These are phyloP conservation scores for Colletotrichum melonis DNA, from an alignment of 2,329 filamentous ascomycete species.

Conservation along the genomic window DNA sequence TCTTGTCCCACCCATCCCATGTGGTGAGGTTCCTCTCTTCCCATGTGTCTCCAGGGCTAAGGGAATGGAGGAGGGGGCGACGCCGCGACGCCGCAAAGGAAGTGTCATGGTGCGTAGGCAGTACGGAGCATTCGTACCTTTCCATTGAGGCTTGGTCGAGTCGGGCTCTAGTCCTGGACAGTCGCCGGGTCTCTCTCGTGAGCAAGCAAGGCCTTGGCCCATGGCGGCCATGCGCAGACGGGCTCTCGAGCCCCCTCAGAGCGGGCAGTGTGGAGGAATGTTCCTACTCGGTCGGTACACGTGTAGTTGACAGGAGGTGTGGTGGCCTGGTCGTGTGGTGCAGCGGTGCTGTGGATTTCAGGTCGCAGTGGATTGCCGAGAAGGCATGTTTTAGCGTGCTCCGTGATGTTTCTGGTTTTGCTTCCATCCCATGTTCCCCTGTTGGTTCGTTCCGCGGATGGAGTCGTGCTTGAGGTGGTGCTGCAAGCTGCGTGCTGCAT, in stretches of 20 bases:
- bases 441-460: neutral
- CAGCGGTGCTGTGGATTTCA: constrained; percentile 13
- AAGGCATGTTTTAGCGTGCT: constrained; percentile 32
- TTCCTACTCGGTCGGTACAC: too few relatives aligned
- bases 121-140: too few relatives aligned
- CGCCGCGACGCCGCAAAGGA: neutral
- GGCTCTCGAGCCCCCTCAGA: constrained; percentile 17
- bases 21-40: constrained; percentile 3
- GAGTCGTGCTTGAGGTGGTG: neutral
- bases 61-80: too few relatives aligned
- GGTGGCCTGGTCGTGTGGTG: neutral
- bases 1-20: neutral
- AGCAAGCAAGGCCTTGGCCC: neutral
- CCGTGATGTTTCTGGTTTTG: constrained; percentile 27
- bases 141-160: neutral
- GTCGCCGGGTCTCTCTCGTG: constrained; percentile 5
- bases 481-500: neutral
- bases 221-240: neutral
- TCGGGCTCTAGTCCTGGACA: neutral
- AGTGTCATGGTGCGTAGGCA: neutral
- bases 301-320: constrained; percentile 11
- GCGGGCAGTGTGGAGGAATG: neutral
- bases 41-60: constrained; percentile 3
- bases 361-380: constrained; percentile 27
- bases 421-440: neutral